Base-by-base conservation (phyloP, 2,329 filamentous ascomycete species). In the Aureobasidium sp. region DNA sequence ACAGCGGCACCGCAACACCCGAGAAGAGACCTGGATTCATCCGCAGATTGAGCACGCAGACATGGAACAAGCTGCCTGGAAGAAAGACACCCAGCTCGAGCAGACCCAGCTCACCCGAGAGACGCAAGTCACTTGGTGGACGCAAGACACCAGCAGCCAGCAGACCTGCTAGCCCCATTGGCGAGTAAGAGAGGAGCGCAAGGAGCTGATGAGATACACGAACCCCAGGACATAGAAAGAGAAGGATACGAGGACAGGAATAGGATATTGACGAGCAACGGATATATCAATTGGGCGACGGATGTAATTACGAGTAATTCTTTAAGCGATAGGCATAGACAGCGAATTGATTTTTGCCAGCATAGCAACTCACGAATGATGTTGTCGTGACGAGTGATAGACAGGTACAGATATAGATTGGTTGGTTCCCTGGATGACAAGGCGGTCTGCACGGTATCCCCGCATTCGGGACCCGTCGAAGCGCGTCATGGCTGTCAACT, bases 11-110 rank as follows among this genome's bases (percentile, higher is more conserved):
- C 9, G 34, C 58, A 22, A 60, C 57, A 37, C 57, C 57, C 9
- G 57, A 60, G 36, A 61, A 53, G 60, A 62, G 60, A 53, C 60
- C 60, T 44, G 49, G 60, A 15, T 53, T 62, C 39, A 55, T 62
- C 34, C 37, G 60, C 29, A 62, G 60, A 48, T 11, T 62, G 31
- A 56, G 49, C 51, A 62, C 48, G 11, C 60, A 62, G 22, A 56
- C 60, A n/a, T 62, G 49, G 48, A 47, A 48, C 48, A 62, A 56
- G 48, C 8, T 61, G 25, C 47, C 47, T 6, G 48, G 59, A n/a
- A 42, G 39, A 37, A 62, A 56, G 48, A 62, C 60, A 37, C 60
- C 60, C 7, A 36, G 60, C 41, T 48, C 48, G 27, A 62, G 60
- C 42, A 56, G 48, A 41, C 42, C 60, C 2, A 25, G 31, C 5